Evolutionary conservation across 2,329 filamentous ascomycete genomes (phyloP).

Genomic region (Coniochaeta prunicola): DNA sequence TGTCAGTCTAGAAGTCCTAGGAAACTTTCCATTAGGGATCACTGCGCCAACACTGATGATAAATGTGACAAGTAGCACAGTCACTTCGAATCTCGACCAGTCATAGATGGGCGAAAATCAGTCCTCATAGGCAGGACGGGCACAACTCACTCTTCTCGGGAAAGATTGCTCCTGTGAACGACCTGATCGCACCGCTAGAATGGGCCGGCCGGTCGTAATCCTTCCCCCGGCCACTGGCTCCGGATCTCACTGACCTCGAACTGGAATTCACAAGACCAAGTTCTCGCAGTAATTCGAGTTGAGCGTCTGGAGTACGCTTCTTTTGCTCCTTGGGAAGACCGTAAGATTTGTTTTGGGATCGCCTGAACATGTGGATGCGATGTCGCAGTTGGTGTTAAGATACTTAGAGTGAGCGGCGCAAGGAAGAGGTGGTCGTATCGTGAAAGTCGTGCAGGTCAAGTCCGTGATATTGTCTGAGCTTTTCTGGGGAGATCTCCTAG

Average conservation of each 20-base stretch:
- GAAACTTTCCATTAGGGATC: neutral
- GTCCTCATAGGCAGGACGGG: neutral
- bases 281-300: slow-evolving; percentile 28
- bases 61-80: neutral
- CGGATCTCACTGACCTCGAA: slow-evolving; percentile 9
- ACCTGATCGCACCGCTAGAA: slow-evolving; percentile 15
- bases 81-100: neutral
- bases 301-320: slow-evolving; percentile 23
- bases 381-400: slow-evolving; percentile 2
- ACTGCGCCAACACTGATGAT: neutral
- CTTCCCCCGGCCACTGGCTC: slow-evolving; percentile 18
- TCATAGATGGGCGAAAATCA: slow-evolving; percentile 1
- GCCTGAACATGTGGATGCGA: slow-evolving; percentile 35
- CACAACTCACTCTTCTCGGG: slow-evolving; percentile 26
- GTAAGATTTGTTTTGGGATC: slow-evolving; percentile 31
- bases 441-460: slow-evolving; percentile 3
- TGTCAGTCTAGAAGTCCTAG: slow-evolving; percentile 12
- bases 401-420: slow-evolving; percentile 2
- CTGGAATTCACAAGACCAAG: slow-evolving; percentile 24
- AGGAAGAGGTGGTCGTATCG: slow-evolving; percentile 4
- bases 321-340: slow-evolving; percentile 29
- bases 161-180: slow-evolving; percentile 17
- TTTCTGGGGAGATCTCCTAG: slow-evolving; percentile 13
- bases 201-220: slow-evolving; percentile 17
- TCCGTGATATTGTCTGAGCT: slow-evolving; percentile 8